Evolutionary conservation across 139 green algal genomes (phyloP).

Genomic region (Chlamydomonas sphaeroides): DNA sequence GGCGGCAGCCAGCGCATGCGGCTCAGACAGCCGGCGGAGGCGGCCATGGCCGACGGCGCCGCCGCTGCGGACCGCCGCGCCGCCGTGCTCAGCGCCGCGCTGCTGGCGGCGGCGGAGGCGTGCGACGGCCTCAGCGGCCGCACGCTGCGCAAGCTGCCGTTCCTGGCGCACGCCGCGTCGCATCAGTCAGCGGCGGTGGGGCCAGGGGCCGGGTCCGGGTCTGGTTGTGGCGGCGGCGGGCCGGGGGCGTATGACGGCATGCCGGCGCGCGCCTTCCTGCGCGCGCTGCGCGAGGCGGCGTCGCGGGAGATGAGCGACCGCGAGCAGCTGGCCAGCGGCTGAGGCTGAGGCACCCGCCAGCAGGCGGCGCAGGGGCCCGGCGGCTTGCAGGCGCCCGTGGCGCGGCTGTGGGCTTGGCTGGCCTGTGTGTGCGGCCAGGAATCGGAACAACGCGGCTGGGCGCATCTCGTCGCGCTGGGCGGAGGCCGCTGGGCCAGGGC

Average conservation of each 20-base stretch:
- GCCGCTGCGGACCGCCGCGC: not conserved
- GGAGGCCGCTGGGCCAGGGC: no score
- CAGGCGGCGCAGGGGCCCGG: no score
- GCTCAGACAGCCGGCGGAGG: no score
- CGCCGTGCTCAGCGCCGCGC: conserved; percentile 26
- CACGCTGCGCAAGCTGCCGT: conserved; percentile 83
- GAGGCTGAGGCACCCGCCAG: no score
- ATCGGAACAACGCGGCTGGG: no score
- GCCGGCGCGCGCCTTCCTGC: not conserved
- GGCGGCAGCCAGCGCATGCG: not conserved
- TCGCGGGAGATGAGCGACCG: conserved; percentile 15
- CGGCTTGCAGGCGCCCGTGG: no score
- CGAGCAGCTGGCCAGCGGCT: conserved; percentile 8
- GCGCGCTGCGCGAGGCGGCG: conserved; percentile 14
- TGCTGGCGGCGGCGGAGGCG: conserved; percentile 56
- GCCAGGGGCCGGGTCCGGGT: not conserved
- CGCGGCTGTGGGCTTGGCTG: no score
- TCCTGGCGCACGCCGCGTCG: conserved; percentile 75
- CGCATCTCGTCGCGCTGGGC: no score
- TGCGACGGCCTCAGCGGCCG: conserved; percentile 79
- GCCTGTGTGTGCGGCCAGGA: no score
- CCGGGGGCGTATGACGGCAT: no score
- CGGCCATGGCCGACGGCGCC: not conserved
- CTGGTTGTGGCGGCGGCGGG: not conserved
- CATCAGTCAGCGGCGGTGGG: conserved; percentile 1